A percentile compares a stretch with the other conserved stretches of the same genome.
phyloP scores from a whole-genome alignment of 257 asterid species.

The Solanum ossicruentum region DNA sequence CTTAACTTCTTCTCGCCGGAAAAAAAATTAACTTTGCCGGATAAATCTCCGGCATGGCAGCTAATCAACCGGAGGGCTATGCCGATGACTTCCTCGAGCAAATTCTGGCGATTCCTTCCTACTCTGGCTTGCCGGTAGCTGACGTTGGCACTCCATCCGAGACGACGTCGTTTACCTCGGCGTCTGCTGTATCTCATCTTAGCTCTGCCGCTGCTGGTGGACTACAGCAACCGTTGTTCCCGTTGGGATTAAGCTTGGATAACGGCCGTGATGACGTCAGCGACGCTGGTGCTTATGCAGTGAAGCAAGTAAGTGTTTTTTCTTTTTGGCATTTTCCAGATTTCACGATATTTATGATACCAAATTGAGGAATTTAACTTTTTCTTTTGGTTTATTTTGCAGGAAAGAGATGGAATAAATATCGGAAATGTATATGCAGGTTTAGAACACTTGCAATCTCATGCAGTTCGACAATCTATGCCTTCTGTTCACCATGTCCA shows the following conservation, averaged over 20 bases:
- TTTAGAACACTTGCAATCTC: constrained; percentile 52
- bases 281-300: constrained; percentile 25
- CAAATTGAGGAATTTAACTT: neutral
- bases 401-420: constrained; percentile 48
- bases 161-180: constrained; percentile 27
- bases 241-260: constrained; percentile 62
- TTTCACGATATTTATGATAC: neutral
- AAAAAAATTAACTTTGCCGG: constrained; percentile 5
- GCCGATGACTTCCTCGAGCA: constrained; percentile 79
- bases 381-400: constrained; percentile 5
- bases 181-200: constrained; percentile 30
- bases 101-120: constrained; percentile 61
- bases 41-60: constrained; percentile 28
- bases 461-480: constrained; percentile 32
- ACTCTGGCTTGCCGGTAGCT: constrained; percentile 38
- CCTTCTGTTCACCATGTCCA: constrained; percentile 52
- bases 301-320: constrained; percentile 33
- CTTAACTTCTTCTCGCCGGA: neutral
- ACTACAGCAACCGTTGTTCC: constrained; percentile 44
- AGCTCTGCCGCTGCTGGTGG: constrained; percentile 19
- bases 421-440: constrained; percentile 45
- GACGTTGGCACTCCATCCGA: constrained; percentile 36
- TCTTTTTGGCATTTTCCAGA: neutral
- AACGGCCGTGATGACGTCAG: constrained; percentile 48
- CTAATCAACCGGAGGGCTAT: constrained; percentile 49